Percentiles rank a stretch among this genome's conserved stretches.
These are phyloP conservation scores for Leptoxyphium fumago DNA, from an alignment of 2,329 filamentous ascomycete genomes.

Conservation along the genomic window DNA sequence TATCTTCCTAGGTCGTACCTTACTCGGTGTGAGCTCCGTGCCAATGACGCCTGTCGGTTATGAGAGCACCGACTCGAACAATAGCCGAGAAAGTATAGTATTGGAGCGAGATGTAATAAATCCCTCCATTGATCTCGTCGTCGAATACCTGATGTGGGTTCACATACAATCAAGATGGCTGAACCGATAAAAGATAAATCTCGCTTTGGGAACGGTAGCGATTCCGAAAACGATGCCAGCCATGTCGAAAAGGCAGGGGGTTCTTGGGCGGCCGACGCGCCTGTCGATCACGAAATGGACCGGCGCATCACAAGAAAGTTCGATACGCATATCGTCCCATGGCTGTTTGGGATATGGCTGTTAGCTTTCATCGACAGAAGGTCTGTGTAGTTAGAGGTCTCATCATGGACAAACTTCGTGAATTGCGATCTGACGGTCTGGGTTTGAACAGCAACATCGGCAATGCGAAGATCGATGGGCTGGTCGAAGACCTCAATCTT, in stretches of 20 bases:
- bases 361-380: not conserved
- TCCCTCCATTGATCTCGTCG: too few species aligned
- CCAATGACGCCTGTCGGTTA: too few species aligned
- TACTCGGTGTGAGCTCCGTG: too few species aligned
- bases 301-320: not conserved
- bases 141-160: too few species aligned
- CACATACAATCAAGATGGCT: too few species aligned
- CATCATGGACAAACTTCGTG: too few species aligned
- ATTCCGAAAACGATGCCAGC: not conserved
- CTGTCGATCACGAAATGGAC: not conserved
- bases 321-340: not conserved
- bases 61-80: too few species aligned
- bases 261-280: not conserved
- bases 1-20: too few species aligned
- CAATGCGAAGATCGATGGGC: slow-evolving; percentile 15
- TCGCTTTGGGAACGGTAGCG: not conserved
- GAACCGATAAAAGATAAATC: not conserved
- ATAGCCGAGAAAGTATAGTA: too few species aligned
- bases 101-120: too few species aligned
- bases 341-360: not conserved
- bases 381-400: not conserved
- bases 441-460: slow-evolving; percentile 5
- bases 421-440: too few species aligned
- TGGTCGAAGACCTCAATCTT: slow-evolving; percentile 30
- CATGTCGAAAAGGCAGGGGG: not conserved